These are phyloP conservation scores for Salix suchowensis DNA, from an alignment of 345 rosid genomes.

Conservation along the genomic window DNA sequence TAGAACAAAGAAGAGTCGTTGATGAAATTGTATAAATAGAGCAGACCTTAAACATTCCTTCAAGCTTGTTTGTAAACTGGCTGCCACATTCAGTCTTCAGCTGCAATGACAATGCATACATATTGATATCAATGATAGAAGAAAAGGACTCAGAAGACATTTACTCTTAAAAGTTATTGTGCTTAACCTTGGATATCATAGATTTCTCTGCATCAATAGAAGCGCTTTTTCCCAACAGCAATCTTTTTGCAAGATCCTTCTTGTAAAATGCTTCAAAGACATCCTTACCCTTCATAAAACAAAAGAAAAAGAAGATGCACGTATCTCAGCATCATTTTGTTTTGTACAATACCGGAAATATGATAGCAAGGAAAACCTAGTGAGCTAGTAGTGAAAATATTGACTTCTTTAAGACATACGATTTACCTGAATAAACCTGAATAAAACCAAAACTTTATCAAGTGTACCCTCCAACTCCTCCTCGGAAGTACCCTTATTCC, in stretches of 20 bases:
- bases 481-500: constrained; percentile 98
- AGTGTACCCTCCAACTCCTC: constrained; percentile 98
- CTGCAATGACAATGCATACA: constrained; percentile 43
- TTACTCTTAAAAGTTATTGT: background rate
- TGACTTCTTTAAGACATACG: constrained; percentile 1
- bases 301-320: background rate
- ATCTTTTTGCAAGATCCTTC: constrained; percentile 97
- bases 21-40: background rate
- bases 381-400: background rate
- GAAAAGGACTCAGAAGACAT: background rate
- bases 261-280: constrained; percentile 97
- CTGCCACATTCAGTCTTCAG: constrained; percentile 97
- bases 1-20: background rate
- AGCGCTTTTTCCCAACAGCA: constrained; percentile 93
- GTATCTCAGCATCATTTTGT: constrained; percentile 16
- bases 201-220: constrained; percentile 99
- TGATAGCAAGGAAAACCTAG: background rate
- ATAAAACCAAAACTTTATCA: constrained; percentile 92
- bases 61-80: constrained; percentile 97
- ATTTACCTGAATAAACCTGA: constrained; percentile 93
- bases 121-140: constrained; percentile 20
- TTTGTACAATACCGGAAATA: background rate
- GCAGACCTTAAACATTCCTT: constrained; percentile 96
- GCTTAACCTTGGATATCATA: constrained; percentile 88
- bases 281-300: constrained; percentile 72